Evolutionary conservation across 2,329 filamentous ascomycete genomes (phyloP).

Genomic region (Teratosphaeria viscida): DNA sequence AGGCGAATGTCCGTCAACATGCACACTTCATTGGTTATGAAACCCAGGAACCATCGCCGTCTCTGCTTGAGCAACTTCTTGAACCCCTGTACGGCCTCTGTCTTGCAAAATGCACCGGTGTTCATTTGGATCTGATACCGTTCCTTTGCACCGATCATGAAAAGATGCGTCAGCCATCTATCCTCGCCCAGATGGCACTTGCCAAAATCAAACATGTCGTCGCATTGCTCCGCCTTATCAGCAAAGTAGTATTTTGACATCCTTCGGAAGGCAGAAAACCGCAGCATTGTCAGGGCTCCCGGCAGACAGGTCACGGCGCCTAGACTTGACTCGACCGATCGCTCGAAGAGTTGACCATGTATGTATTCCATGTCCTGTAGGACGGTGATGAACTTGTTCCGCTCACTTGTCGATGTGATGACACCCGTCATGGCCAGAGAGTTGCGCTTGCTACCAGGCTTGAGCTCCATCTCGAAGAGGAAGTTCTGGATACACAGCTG

Average conservation of each 20-base stretch:
- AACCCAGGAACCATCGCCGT: slow-evolving; percentile 74
- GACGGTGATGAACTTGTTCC: slow-evolving; percentile 79
- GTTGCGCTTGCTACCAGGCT: slow-evolving; percentile 79
- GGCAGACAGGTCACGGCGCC: slow-evolving; percentile 91
- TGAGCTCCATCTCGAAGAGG: slow-evolving; percentile 97
- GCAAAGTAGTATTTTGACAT: slow-evolving; percentile 99
- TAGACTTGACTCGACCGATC: slow-evolving; percentile 88
- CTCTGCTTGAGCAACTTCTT: slow-evolving; percentile 82
- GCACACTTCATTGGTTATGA: slow-evolving; percentile 78
- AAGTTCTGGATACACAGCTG: slow-evolving; percentile 90
- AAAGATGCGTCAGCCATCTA: slow-evolving; percentile 91
- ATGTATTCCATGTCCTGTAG: slow-evolving; percentile 98
- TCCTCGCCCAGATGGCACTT: slow-evolving; percentile 95
- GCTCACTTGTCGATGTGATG: slow-evolving; percentile 86
- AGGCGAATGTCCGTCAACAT: slow-evolving; percentile 92
- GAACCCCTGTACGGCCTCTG: slow-evolving; percentile 87
- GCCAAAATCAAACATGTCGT: slow-evolving; percentile 91
- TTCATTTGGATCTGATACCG: slow-evolving; percentile 96
- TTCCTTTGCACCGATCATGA: slow-evolving; percentile 91
- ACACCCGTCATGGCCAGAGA: slow-evolving; percentile 98
- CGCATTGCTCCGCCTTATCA: slow-evolving; percentile 89
- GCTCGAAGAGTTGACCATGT: slow-evolving; percentile 90
- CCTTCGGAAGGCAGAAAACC: slow-evolving; percentile 88
- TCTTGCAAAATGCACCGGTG: slow-evolving; percentile 96
- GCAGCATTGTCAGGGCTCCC: slow-evolving; percentile 87